A percentile compares a stretch with the other conserved stretches of the same genome.
These are phyloP conservation scores for Metarhizium sp. DNA, from an alignment of 2,329 filamentous ascomycete species.

Conservation along the genomic window DNA sequence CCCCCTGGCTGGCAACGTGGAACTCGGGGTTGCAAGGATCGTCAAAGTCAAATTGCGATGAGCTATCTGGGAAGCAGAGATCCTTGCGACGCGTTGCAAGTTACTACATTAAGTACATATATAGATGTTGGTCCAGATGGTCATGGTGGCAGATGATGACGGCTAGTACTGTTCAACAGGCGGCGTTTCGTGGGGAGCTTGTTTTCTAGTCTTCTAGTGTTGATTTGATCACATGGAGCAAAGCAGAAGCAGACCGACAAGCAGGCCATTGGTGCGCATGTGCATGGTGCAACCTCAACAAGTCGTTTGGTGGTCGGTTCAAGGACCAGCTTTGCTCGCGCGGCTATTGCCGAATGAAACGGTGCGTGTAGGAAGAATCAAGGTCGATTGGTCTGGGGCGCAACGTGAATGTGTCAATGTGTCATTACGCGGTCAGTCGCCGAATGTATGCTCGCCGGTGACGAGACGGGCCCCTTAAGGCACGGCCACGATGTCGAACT, in stretches of 20 bases:
- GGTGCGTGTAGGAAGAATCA: background rate
- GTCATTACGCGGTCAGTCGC: no score
- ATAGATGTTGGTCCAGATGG: no score
- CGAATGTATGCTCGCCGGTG: no score
- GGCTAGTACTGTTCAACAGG: no score
- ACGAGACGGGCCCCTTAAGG: no score
- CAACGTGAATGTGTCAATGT: background rate
- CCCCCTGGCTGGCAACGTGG: background rate
- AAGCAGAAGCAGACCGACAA: background rate
- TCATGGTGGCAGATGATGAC: no score
- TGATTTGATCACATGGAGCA: background rate
- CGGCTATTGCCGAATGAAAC: background rate
- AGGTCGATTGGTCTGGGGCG: background rate
- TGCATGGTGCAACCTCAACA: no score
- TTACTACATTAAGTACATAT: background rate
- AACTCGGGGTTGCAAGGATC: background rate
- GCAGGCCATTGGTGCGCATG: no score
- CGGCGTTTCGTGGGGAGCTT: no score
- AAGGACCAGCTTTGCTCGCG: no score
- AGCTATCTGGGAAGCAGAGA: background rate
- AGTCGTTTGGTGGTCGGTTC: background rate
- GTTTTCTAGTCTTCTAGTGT: background rate
- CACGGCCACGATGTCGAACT: no score
- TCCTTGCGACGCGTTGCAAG: background rate
- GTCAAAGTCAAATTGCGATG: background rate